phyloP scores from a whole-genome alignment of 192 early-diverging fungal genomes.

The Coemansia sp. region DNA sequence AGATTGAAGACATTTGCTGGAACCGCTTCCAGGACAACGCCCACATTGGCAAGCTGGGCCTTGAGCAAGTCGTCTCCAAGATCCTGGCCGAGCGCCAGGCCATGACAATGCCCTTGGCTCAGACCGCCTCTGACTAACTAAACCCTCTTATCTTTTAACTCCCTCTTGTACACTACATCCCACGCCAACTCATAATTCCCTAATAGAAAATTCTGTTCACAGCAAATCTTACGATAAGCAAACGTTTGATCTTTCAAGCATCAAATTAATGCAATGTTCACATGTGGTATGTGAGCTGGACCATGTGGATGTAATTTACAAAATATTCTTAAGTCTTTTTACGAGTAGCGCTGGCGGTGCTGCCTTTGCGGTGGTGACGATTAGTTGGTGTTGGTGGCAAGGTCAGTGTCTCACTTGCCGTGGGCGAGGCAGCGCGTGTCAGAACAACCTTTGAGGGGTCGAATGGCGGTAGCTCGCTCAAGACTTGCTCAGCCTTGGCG shows the following conservation, averaged over 20 bases:
- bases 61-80: slow-evolving; percentile 72
- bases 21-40: slow-evolving; percentile 92
- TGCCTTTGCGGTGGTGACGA: slow-evolving; percentile 51
- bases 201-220: neutral
- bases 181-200: neutral
- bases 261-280: neutral
- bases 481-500: slow-evolving; percentile 22
- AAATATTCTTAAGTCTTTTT: slow-evolving; percentile 22
- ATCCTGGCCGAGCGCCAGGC: slow-evolving; percentile 53
- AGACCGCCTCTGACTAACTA: slow-evolving; percentile 9
- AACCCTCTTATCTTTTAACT: neutral
- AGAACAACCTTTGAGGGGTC: slow-evolving; percentile 18
- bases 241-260: neutral
- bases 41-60: slow-evolving; percentile 74
- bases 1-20: slow-evolving; percentile 85
- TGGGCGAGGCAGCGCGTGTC: slow-evolving; percentile 15
- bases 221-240: slow-evolving; percentile 5
- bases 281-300: neutral
- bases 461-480: slow-evolving; percentile 42
- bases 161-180: neutral
- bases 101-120: slow-evolving; percentile 21
- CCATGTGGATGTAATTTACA: neutral
- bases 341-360: slow-evolving; percentile 36
- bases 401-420: neutral
- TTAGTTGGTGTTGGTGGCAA: neutral